Evolutionary conservation across 2,329 filamentous ascomycete species (phyloP).

Genomic region (Fusarium sp.): DNA sequence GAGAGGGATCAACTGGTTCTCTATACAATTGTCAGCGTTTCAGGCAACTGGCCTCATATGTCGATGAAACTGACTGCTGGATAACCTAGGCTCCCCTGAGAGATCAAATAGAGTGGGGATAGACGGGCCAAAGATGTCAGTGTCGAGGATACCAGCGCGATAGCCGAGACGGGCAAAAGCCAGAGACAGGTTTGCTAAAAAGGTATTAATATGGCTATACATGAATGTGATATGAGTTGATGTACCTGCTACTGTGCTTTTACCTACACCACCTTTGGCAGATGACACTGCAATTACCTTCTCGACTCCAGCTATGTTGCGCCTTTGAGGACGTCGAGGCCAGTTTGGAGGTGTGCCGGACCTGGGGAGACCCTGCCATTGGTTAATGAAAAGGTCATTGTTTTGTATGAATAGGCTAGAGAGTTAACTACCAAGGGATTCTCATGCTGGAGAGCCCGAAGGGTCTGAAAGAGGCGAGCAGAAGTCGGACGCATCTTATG

Average conservation of each 20-base stretch:
- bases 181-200: constrained; percentile 79
- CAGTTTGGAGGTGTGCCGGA: constrained; percentile 65
- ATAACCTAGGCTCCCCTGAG: constrained; percentile 77
- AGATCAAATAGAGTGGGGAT: constrained; percentile 90
- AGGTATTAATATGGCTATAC: background rate
- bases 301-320: constrained; percentile 81
- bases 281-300: constrained; percentile 98
- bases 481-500: constrained; percentile 51
- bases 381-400: background rate
- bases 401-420: background rate
- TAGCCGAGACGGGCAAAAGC: constrained; percentile 84
- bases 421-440: constrained; percentile 75
- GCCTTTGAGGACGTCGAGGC: constrained; percentile 79
- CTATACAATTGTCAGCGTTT: constrained; percentile 49
- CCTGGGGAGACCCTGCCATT: constrained; percentile 77
- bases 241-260: constrained; percentile 86
- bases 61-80: constrained; percentile 63
- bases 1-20: constrained; percentile 83
- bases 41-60: background rate
- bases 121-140: constrained; percentile 95
- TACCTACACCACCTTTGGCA: constrained; percentile 97
- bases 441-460: constrained; percentile 67
- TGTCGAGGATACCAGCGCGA: constrained; percentile 86
- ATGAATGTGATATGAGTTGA: background rate
- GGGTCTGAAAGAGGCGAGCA: constrained; percentile 48